Evolutionary conservation across 1,284 basidiomycete genomes (phyloP).

Genomic region (Exobasidium cylindrosporum): DNA sequence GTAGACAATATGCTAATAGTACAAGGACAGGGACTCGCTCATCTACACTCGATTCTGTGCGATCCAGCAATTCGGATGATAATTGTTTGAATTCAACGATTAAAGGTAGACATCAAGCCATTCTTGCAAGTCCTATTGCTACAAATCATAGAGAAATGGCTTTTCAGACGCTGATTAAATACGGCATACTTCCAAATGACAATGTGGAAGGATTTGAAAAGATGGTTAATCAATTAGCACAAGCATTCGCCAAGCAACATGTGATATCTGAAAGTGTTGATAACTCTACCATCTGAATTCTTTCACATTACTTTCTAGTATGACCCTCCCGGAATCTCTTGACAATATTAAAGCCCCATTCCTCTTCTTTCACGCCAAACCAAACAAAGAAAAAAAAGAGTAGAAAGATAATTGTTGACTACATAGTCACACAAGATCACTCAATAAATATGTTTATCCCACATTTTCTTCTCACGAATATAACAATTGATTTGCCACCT

Average conservation of each 20-base stretch:
- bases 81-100: background rate
- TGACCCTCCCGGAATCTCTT: too few relatives aligned
- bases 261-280: background rate
- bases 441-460: too few relatives aligned
- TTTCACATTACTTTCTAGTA: too few relatives aligned
- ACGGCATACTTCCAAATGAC: background rate
- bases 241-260: background rate
- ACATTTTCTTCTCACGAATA: too few relatives aligned
- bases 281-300: too few relatives aligned
- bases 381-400: too few relatives aligned
- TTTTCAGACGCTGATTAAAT: background rate
- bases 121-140: too few relatives aligned
- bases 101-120: background rate
- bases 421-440: too few relatives aligned
- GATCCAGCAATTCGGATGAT: background rate
- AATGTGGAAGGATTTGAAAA: background rate
- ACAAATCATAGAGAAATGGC: background rate
- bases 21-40: background rate
- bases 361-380: too few relatives aligned
- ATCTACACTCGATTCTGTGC: background rate
- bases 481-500: slow-evolving; percentile 20
- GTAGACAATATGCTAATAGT: background rate
- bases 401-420: too few relatives aligned
- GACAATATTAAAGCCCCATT: too few relatives aligned
- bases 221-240: background rate